Percentiles rank a stretch among this genome's conserved stretches.
phyloP scores from a whole-genome alignment of 140 eudicot species.

The Flaveria floridana region DNA sequence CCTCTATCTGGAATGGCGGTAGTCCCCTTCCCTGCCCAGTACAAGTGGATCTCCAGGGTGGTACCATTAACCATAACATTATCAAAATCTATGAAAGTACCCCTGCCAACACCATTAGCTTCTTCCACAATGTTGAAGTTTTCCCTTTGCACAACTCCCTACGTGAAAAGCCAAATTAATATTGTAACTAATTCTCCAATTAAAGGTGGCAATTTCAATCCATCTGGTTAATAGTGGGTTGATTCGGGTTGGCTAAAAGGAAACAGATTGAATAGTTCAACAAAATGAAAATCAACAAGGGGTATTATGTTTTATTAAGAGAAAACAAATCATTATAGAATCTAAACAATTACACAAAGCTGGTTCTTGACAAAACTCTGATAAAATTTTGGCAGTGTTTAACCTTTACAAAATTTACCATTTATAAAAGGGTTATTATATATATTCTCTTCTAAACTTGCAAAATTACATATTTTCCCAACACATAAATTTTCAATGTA shows the following conservation, averaged over 20 bases:
- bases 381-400: neutral
- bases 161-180: slow-evolving; percentile 18
- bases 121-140: slow-evolving; percentile 55
- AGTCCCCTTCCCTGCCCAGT: slow-evolving; percentile 95
- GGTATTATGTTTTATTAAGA: neutral
- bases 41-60: slow-evolving; percentile 77
- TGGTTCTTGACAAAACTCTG: neutral
- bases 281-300: neutral
- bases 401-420: neutral
- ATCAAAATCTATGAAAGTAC: slow-evolving; percentile 36
- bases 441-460: too few species aligned
- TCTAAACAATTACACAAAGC: neutral
- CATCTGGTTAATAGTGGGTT: neutral
- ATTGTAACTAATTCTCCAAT: slow-evolving; percentile 5
- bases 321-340: neutral
- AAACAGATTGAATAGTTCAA: neutral
- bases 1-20: slow-evolving; percentile 69
- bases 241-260: neutral
- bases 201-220: neutral
- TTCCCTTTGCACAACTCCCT: slow-evolving; percentile 54
- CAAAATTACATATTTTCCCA: too few species aligned
- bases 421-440: too few species aligned
- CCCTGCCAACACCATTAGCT: slow-evolving; percentile 67
- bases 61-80: slow-evolving; percentile 54
- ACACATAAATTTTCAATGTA: too few species aligned